Percentiles rank a stretch among this genome's conserved stretches.
Evolutionary conservation across 306 rosid genomes (phyloP).

Genomic region (Dalbergia cochinchinensis): DNA sequence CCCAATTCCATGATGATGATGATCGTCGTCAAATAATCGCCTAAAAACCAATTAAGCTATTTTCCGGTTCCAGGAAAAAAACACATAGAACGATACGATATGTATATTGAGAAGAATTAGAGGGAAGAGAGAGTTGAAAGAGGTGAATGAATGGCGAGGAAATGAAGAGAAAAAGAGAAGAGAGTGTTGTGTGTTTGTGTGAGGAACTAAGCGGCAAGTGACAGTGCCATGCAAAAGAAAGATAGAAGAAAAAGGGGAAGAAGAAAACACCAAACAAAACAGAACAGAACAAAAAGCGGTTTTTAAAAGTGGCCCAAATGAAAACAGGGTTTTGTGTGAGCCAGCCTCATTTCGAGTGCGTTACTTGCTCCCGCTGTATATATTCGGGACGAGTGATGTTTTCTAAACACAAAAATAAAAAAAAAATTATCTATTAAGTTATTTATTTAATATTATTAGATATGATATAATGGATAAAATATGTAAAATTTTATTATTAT

Average conservation of each 20-base stretch:
- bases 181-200: neutral
- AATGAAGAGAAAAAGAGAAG: neutral
- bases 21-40: neutral
- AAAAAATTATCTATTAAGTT: too few species aligned
- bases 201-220: slow-evolving; percentile 44
- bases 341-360: neutral
- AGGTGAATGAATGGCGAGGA: too few species aligned
- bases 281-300: slow-evolving; percentile 41
- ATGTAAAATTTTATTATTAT: too few species aligned
- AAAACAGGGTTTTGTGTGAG: neutral
- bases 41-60: neutral
- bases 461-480: too few species aligned
- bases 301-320: neutral
- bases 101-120: neutral
- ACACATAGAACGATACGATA: neutral
- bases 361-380: neutral
- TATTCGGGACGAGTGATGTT: too few species aligned
- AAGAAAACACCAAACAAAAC: slow-evolving; percentile 39
- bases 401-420: too few species aligned
- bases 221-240: slow-evolving; percentile 73
- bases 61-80: neutral
- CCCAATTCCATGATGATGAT: neutral
- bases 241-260: neutral
- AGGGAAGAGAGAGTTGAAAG: neutral
- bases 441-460: too few species aligned